Conservation (phyloP, 2,329 filamentous ascomycete genomes). For the Aspergillus aculeatinus region DNA sequence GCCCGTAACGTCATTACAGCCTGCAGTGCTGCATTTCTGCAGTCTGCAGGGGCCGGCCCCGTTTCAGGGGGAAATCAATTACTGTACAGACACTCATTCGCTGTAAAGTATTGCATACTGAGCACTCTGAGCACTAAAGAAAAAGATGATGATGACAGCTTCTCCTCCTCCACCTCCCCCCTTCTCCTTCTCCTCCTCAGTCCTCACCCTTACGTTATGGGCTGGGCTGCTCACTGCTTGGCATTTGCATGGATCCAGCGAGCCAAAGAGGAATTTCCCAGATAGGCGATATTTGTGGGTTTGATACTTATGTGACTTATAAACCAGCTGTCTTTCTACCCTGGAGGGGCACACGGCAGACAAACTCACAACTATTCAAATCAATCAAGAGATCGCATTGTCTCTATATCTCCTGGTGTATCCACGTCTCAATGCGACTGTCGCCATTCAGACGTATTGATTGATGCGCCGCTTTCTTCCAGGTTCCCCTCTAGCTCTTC, state of each 20-base stretch:
- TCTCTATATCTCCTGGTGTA: too few species aligned
- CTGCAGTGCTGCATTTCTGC: constrained; percentile 1
- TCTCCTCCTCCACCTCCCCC: too few species aligned
- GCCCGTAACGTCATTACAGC: constrained; percentile 7
- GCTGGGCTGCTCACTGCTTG: neutral
- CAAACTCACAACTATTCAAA: neutral
- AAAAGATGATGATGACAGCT: neutral
- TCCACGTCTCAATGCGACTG: too few species aligned
- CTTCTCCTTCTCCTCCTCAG: neutral
- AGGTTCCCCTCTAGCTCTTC: neutral
- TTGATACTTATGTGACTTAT: neutral
- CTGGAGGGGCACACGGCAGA: neutral
- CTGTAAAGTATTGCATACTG: neutral
- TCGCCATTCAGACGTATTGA: too few species aligned
- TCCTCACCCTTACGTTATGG: neutral
- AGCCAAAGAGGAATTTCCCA: neutral
- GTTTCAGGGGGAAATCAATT: constrained; percentile 4
- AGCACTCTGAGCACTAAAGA: too few species aligned
- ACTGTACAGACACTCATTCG: neutral
- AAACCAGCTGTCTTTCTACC: neutral
- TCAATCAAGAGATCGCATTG: too few species aligned
- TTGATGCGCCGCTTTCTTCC: neutral
- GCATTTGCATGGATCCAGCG: neutral
- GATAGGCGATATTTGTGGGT: neutral
- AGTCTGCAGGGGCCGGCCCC: neutral